Conservation (phyloP, 352 stramenopile genomes). For the Pythium insidiosum region DNA sequence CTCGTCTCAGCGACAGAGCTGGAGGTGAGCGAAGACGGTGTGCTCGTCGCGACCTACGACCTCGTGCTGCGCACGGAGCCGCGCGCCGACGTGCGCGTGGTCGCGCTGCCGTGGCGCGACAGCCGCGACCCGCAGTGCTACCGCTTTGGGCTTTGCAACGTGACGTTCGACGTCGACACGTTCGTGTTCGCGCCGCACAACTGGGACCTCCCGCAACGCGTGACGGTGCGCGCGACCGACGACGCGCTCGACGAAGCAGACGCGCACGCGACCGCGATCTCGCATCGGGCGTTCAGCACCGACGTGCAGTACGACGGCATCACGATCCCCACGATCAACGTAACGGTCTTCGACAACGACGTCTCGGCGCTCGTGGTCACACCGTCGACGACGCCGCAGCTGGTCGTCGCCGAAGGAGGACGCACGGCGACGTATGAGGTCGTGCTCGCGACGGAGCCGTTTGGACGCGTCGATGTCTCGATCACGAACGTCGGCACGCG, state of each 20-base stretch:
- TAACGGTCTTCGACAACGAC: constrained; percentile 59
- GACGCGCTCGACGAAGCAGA: constrained; percentile 66
- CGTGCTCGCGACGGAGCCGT: constrained; percentile 50
- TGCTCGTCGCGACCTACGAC: constrained; percentile 27
- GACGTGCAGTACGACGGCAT: constrained; percentile 65
- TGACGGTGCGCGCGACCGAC: constrained; percentile 46
- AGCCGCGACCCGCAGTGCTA: constrained; percentile 53
- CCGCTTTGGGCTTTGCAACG: constrained; percentile 61
- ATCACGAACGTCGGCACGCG: constrained; percentile 39
- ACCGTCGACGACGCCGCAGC: constrained; percentile 26
- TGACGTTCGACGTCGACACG: constrained; percentile 41
- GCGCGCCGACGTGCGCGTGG: constrained; percentile 44
- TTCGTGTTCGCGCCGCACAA: constrained; percentile 53
- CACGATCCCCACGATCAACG: constrained; percentile 46
- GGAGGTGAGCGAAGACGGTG: constrained; percentile 49
- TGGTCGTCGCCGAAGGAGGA: constrained; percentile 39
- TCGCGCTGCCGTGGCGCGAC: constrained; percentile 63
- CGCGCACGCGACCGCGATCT: constrained; percentile 53
- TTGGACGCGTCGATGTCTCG: constrained; percentile 46
- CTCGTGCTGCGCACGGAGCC: constrained; percentile 56
- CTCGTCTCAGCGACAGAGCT: constrained; percentile 49
- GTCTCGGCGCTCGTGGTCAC: constrained; percentile 37
- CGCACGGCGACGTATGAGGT: constrained; percentile 38
- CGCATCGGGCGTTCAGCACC: constrained; percentile 51
- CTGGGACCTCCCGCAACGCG: constrained; percentile 54